Conservation (phyloP, 352 stramenopile species). For the Globisporangium recalcitrans region DNA sequence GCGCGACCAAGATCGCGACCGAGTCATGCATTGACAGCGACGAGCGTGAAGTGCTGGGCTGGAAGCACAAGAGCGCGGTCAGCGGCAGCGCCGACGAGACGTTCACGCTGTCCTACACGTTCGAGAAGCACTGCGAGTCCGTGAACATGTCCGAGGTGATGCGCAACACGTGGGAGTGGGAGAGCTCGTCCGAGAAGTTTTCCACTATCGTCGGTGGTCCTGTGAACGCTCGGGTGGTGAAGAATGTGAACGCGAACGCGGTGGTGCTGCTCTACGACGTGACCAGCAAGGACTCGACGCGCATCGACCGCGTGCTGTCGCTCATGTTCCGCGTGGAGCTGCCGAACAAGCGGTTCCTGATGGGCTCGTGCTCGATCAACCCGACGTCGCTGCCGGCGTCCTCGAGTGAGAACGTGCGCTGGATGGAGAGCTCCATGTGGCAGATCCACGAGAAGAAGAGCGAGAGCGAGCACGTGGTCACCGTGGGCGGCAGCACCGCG, state of each 20-base stretch:
- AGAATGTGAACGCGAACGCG: conserved; percentile 6
- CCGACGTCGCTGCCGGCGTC: conserved; percentile 39
- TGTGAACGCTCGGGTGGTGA: neutral
- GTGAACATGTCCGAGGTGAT: conserved; percentile 5
- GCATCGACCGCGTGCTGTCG: conserved; percentile 13
- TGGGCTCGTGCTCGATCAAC: conserved; percentile 71
- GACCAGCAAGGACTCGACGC: conserved; percentile 2
- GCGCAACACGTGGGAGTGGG: neutral
- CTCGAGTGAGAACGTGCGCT: conserved; percentile 59
- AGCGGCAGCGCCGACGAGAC: neutral
- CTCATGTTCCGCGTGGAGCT: conserved; percentile 13
- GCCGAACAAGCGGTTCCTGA: conserved; percentile 52
- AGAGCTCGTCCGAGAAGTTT: conserved; percentile 10
- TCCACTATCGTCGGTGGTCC: neutral
- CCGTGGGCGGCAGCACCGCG: conserved; percentile 24
- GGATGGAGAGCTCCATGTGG: conserved; percentile 83
- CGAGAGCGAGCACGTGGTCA: conserved; percentile 40
- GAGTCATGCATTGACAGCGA: conserved; percentile 2
- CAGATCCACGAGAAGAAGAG: conserved; percentile 10
- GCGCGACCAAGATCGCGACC: conserved; percentile 1
- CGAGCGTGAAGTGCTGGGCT: conserved; percentile 3
- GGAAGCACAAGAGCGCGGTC: conserved; percentile 5
- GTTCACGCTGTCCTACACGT: neutral
- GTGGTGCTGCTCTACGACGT: conserved; percentile 14
- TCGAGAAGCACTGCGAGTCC: conserved; percentile 21